phyloP scores from a whole-genome alignment of 331 rosid genomes.

The Pyracantha coccinea region DNA sequence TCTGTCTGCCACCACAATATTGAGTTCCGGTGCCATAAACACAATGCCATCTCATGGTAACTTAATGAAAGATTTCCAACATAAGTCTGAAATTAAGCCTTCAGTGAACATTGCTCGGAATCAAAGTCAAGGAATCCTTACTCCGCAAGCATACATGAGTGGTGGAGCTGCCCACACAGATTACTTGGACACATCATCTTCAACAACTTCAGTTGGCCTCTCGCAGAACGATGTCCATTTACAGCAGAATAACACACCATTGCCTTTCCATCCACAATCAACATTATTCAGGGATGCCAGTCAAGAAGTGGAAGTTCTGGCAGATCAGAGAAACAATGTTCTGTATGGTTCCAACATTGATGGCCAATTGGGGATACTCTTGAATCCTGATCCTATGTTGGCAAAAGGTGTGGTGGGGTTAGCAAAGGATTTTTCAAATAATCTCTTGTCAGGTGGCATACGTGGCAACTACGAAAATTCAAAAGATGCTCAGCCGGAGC shows the following conservation, averaged over 20 bases:
- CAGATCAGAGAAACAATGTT: constrained; percentile 51
- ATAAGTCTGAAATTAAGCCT: constrained; percentile 66
- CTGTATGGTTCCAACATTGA: constrained; percentile 51
- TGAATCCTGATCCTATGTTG: constrained; percentile 54
- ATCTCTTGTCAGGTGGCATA: constrained; percentile 53
- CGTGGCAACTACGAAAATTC: constrained; percentile 46
- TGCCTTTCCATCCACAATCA: constrained; percentile 63
- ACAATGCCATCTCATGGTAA: constrained; percentile 46
- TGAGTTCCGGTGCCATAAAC: constrained; percentile 48
- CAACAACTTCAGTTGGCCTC: constrained; percentile 80
- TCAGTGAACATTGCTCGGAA: constrained; percentile 53
- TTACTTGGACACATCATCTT: constrained; percentile 93
- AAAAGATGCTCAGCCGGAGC: constrained; percentile 78
- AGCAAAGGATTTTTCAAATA: constrained; percentile 52
- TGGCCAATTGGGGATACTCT: constrained; percentile 43
- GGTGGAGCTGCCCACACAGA: constrained; percentile 49
- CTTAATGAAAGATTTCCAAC: constrained; percentile 51
- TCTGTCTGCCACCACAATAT: constrained; percentile 59
- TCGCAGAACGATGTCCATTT: constrained; percentile 63
- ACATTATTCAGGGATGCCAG: constrained; percentile 55
- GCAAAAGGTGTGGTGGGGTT: constrained; percentile 49
- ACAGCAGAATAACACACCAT: constrained; percentile 50
- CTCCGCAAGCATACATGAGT: constrained; percentile 42
- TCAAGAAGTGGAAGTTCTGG: constrained; percentile 67
- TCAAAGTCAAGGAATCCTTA: constrained; percentile 57